Percentiles rank a stretch among this genome's conserved stretches.
These are phyloP conservation scores for Dendrocalamus sinicus DNA, from an alignment of 176 grass and related monocot genomes.

Conservation along the genomic window DNA sequence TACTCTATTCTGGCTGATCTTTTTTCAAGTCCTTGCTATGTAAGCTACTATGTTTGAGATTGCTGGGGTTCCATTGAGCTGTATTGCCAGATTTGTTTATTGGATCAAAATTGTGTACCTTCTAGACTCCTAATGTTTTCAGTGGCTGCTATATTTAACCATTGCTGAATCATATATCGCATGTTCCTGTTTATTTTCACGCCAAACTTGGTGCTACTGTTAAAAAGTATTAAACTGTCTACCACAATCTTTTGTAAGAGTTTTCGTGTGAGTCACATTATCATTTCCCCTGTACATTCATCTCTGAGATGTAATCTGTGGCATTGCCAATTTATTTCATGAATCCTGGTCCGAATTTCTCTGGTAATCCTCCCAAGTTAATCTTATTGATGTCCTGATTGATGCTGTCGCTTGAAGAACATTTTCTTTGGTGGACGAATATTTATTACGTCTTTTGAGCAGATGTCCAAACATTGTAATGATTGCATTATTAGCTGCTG, in stretches of 20 bases:
- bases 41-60: constrained; percentile 50
- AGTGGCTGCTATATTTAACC: constrained; percentile 47
- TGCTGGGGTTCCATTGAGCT: constrained; percentile 45
- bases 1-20: constrained; percentile 46
- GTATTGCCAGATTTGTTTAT: constrained; percentile 35
- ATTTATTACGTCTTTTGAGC: background rate
- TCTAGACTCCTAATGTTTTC: constrained; percentile 32
- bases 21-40: constrained; percentile 38
- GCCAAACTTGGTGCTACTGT: constrained; percentile 34
- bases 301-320: background rate
- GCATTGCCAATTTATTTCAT: constrained; percentile 24
- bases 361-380: background rate
- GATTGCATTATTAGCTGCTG: background rate
- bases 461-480: background rate
- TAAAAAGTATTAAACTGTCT: constrained; percentile 25
- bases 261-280: background rate
- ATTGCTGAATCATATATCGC: constrained; percentile 43
- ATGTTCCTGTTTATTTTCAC: constrained; percentile 12
- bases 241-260: constrained; percentile 13
- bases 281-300: constrained; percentile 42
- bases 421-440: background rate
- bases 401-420: background rate
- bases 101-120: constrained; percentile 47
- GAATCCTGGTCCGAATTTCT: background rate
- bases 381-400: background rate